Conservation (phyloP, 2,329 filamentous ascomycete genomes). For the Fusarium veterinarium region DNA sequence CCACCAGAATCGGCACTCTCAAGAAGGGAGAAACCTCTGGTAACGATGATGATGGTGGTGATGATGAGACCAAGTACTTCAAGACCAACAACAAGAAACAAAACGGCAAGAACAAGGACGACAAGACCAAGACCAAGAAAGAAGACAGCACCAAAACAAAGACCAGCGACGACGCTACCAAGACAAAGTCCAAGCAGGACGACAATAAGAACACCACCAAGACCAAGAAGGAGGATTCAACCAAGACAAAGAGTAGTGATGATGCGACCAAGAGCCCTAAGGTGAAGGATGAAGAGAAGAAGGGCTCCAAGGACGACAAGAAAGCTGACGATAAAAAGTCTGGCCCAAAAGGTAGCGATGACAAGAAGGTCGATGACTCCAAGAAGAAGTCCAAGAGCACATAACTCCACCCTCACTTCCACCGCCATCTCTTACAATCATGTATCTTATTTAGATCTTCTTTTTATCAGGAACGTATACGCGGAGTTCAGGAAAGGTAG, state of each 20-base stretch:
- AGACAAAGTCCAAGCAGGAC: not conserved
- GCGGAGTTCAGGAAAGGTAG: not conserved
- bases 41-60: not conserved
- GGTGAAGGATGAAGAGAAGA: not conserved
- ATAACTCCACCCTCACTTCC: not conserved
- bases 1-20: not conserved
- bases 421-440: not conserved
- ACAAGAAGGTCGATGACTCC: too few species aligned
- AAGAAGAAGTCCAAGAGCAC: not conserved
- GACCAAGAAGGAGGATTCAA: not conserved
- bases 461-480: not conserved
- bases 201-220: not conserved
- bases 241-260: not conserved
- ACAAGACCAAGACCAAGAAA: not conserved
- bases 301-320: not conserved
- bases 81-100: slow-evolving; percentile 13
- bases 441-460: not conserved
- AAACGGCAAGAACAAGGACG: not conserved
- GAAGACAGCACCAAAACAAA: not conserved
- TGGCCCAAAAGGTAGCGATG: not conserved
- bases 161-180: not conserved
- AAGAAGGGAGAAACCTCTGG: not conserved
- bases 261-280: not conserved
- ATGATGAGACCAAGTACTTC: not conserved
- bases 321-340: not conserved